Conservation (phyloP, 805 yeast species). For the Wickerhamomyces queroliae region DNA sequence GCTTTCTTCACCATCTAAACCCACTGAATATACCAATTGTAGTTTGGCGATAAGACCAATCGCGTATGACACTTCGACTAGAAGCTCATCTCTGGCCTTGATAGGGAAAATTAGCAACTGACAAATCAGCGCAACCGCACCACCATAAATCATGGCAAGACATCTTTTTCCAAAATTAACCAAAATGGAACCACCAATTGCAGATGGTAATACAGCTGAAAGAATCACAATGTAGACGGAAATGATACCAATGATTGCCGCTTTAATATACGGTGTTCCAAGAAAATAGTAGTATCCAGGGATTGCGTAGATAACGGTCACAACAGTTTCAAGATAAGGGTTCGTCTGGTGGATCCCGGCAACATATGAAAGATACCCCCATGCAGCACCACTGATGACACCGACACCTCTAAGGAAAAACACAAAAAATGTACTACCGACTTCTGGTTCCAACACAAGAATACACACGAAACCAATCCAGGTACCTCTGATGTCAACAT, state of each 20-base stretch:
- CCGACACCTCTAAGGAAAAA: slow-evolving; percentile 43
- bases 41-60: slow-evolving; percentile 34
- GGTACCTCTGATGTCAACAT: slow-evolving; percentile 38
- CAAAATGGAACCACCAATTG: slow-evolving; percentile 32
- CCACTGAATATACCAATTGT: slow-evolving; percentile 32
- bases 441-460: slow-evolving; percentile 42
- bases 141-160: slow-evolving; percentile 45
- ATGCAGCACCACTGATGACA: slow-evolving; percentile 39
- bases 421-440: slow-evolving; percentile 44
- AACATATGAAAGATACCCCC: slow-evolving; percentile 43
- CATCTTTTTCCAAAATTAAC: slow-evolving; percentile 44
- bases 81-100: slow-evolving; percentile 39
- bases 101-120: slow-evolving; percentile 41
- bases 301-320: slow-evolving; percentile 36
- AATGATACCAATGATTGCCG: slow-evolving; percentile 43
- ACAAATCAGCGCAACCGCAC: slow-evolving; percentile 38
- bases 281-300: slow-evolving; percentile 40
- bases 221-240: slow-evolving; percentile 40
- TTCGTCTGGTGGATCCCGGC: slow-evolving; percentile 35
- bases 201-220: slow-evolving; percentile 36
- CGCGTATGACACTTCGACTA: slow-evolving; percentile 34
- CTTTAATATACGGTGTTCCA: slow-evolving; percentile 43
- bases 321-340: slow-evolving; percentile 35
- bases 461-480: slow-evolving; percentile 53
- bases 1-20: slow-evolving; percentile 28